Evolutionary conservation across 176 grass and related monocot genomes (phyloP), one percentile per base, ranked within the genome.

Genomic region (Oryza australiensis): DNA sequence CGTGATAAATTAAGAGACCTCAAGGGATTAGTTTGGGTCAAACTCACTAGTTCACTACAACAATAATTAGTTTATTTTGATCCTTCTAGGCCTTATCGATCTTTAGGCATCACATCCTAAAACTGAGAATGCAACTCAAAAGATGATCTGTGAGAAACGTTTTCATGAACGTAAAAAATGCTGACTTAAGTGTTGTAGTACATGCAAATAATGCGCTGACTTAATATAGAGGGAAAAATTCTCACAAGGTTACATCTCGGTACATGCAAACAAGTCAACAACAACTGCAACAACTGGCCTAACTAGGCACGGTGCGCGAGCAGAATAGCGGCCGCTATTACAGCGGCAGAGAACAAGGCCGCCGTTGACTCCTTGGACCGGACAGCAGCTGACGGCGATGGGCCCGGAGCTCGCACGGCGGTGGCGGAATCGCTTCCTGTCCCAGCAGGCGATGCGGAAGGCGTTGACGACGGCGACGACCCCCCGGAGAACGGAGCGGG

Each of bases 401-500:
- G 86, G 7, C 88, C 84, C 1, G 94, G 90, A 26, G 86, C 72
- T 10, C 66, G 33, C 27, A 51, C 75, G 9, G 66, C 16, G 18
- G 46, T 24, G 35, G 63, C 5, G 71, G 77, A 37, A 23, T 60
- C 48, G 12, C 32, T 70, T 30, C 87, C 70, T 3, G 49, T 62
- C 53, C 60, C 87, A 5, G 83, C 35, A 11, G 80, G 66, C 55
- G 90, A 75, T 13, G 45, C 71, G 6, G 90, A 79, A 2, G 83
- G 83, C 7, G 73, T 8, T 1, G 74, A 15, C 20, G 67, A 51
- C 7, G 85, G 55, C 32, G 83, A 30, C 5, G 65, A 34, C n/a
- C 40, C 57, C 1, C 81, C 37, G 23, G 32, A 84, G 12, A 69
- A 85, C 1, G 73, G 78, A 41, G 91, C 77, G 3, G 76, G 41